Evolutionary conservation across 1,284 basidiomycete species (phyloP).

Genomic region (Apiotrichum laibachii): DNA sequence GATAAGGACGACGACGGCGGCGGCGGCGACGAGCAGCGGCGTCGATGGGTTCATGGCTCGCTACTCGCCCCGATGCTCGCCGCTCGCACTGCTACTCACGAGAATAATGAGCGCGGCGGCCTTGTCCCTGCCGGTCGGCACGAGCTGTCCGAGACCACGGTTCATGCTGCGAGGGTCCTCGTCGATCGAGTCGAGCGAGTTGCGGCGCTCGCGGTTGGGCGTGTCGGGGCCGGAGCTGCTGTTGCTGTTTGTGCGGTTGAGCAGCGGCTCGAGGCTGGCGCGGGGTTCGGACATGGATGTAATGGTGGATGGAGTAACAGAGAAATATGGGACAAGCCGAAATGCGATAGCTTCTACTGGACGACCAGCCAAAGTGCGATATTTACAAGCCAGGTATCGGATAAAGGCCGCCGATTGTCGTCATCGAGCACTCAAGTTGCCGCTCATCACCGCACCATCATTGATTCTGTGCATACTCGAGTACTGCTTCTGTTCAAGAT

Average conservation of each 20-base stretch:
- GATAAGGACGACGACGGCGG: too few relatives aligned
- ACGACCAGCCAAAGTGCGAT: too few relatives aligned
- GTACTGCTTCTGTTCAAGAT: too few relatives aligned
- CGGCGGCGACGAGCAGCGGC: too few relatives aligned
- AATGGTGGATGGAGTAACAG: background rate
- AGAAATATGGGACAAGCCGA: background rate
- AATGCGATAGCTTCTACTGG: too few relatives aligned
- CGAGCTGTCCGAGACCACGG: slow-evolving; percentile 7
- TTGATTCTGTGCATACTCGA: background rate
- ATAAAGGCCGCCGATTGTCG: too few relatives aligned
- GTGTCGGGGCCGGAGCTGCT: too few relatives aligned
- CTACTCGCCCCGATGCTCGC: too few relatives aligned
- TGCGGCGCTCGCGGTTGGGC: background rate
- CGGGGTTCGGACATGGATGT: background rate
- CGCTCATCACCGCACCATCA: background rate
- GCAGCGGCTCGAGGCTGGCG: slow-evolving; percentile 2
- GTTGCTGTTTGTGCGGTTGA: background rate
- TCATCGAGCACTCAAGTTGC: too few relatives aligned
- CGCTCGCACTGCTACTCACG: background rate
- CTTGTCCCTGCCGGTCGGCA: slow-evolving; percentile 23
- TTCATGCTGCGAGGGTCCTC: background rate
- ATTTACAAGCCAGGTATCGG: too few relatives aligned
- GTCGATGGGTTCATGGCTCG: too few relatives aligned
- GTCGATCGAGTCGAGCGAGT: slow-evolving; percentile 1
- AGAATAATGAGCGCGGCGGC: background rate